Evolutionary conservation across 495 filamentous ascomycete genomes (phyloP), one percentile per base, ranked within the genome.

Genomic region (Penicillium chermesinum): DNA sequence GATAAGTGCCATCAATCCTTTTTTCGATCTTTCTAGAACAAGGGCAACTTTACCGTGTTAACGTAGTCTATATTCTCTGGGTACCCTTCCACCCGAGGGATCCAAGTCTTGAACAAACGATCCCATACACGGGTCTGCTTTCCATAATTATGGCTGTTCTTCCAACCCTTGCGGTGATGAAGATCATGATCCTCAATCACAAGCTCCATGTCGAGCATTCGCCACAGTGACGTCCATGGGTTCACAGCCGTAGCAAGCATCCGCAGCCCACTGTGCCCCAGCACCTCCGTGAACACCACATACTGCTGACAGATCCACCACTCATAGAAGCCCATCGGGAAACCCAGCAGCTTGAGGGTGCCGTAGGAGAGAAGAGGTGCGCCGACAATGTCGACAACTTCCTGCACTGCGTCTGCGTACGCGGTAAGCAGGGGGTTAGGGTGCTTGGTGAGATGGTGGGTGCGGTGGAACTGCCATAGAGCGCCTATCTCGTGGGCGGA

Each of bases 171-270:
- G 32, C 66, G 62, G 44, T 69, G 66, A 45, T 69, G 66, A 27
- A 69, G 49, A 33, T 69, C 66, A 45, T 69, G 66, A n/a, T 69
- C 66, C 34, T 69, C 66, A 34, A 69, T 61, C 2, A 69, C 62
- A 43, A 69, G 58, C 17, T 69, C 62, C 8, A 54, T 50, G n/a
- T 62, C 48, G 8, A 59, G 44, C 1, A 58, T 12, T 21, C 52
- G 48, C 37, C 67, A 43, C 13, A 69, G 40, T 58, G 61, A 69
- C 1, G 48, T 53, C 46, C 57, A 38, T 2, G 64, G 58, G n/a
- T 59, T 59, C 2, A 51, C 44, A 1, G 54, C 59, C 10, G 56
- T 58, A 0, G 50, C 46, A 40, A 59, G 48, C 10, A 69, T 34
- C 6, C 66, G 64, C n/a, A 69, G 52, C 4, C 66, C 66, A 27